Evolutionary conservation across 257 asterid genomes (phyloP).

Genomic region (Fraxinus americana): DNA sequence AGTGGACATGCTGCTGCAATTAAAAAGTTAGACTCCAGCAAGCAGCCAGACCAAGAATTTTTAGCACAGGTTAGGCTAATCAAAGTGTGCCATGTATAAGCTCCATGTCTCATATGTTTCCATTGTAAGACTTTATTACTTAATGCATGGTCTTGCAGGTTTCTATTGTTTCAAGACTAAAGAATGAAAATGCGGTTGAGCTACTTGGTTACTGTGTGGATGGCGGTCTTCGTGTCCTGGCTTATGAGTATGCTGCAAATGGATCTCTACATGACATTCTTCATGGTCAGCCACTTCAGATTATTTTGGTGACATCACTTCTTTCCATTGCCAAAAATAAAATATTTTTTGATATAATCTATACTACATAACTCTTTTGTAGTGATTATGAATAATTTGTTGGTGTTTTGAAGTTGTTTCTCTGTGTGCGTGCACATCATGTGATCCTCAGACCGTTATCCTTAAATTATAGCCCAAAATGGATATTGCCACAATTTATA

Average conservation of each 20-base stretch:
- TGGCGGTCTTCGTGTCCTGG: constrained; percentile 65
- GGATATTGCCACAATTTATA: constrained; percentile 5
- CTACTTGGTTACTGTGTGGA: constrained; percentile 75
- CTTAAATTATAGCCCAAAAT: background rate
- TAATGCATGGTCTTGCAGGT: constrained; percentile 44
- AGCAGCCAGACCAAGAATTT: constrained; percentile 77
- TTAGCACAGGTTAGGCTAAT: constrained; percentile 56
- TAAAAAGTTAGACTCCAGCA: constrained; percentile 82
- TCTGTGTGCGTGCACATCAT: background rate
- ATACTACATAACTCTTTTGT: background rate
- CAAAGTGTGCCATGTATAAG: background rate
- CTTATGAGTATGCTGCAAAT: constrained; percentile 68
- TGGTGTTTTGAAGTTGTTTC: background rate
- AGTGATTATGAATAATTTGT: background rate
- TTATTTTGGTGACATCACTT: background rate
- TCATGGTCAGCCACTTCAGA: constrained; percentile 53
- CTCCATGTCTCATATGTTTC: background rate
- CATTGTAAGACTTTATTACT: background rate
- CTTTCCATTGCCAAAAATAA: background rate
- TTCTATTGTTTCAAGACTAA: constrained; percentile 78
- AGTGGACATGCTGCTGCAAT: constrained; percentile 73
- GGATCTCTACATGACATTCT: constrained; percentile 85
- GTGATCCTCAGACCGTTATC: background rate
- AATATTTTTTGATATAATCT: background rate
- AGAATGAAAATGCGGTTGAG: constrained; percentile 64